Evolutionary conservation across 2,329 filamentous ascomycete species (phyloP).

Genomic region (Cladosporium sphaerospermum): DNA sequence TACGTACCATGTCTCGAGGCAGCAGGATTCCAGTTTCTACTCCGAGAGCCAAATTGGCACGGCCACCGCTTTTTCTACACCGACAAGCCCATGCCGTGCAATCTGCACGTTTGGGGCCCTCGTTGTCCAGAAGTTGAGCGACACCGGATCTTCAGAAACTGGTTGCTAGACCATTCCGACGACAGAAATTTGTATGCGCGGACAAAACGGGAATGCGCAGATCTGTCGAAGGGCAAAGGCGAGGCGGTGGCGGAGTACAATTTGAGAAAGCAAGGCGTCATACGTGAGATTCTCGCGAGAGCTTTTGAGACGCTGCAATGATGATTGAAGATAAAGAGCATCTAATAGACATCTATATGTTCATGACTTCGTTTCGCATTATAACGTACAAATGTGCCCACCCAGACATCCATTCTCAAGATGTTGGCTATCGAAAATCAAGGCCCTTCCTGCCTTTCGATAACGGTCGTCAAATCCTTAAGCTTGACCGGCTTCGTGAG

Average conservation of each 20-base stretch:
- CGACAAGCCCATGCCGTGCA: slow-evolving; percentile 33
- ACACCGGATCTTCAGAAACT: slow-evolving; percentile 43
- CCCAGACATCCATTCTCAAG: too few relatives aligned
- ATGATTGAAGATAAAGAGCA: too few relatives aligned
- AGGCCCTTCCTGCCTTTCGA: slow-evolving; percentile 18
- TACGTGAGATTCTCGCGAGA: slow-evolving; percentile 35
- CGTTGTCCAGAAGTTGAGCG: slow-evolving; percentile 38
- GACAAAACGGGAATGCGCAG: slow-evolving; percentile 35
- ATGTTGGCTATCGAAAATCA: too few relatives aligned
- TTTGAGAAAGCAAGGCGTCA: slow-evolving; percentile 36
- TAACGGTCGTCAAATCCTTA: slow-evolving; percentile 31
- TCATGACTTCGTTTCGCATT: too few relatives aligned
- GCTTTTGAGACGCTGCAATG: slow-evolving; percentile 22
- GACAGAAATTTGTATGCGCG: slow-evolving; percentile 38
- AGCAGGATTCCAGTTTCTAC: slow-evolving; percentile 41
- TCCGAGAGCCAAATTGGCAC: slow-evolving; percentile 44
- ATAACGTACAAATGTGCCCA: too few relatives aligned
- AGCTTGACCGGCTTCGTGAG: slow-evolving; percentile 30
- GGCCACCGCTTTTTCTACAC: slow-evolving; percentile 44
- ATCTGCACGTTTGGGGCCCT: slow-evolving; percentile 46
- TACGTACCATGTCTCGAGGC: slow-evolving; percentile 42
- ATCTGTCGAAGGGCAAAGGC: slow-evolving; percentile 25
- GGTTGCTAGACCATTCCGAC: slow-evolving; percentile 34
- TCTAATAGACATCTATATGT: too few relatives aligned
- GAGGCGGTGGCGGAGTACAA: slow-evolving; percentile 38